A percentile compares a stretch with the other conserved stretches of the same genome.
Evolutionary conservation across 805 yeast species (phyloP).

Genomic region (Barnettozyma botsteinii): DNA sequence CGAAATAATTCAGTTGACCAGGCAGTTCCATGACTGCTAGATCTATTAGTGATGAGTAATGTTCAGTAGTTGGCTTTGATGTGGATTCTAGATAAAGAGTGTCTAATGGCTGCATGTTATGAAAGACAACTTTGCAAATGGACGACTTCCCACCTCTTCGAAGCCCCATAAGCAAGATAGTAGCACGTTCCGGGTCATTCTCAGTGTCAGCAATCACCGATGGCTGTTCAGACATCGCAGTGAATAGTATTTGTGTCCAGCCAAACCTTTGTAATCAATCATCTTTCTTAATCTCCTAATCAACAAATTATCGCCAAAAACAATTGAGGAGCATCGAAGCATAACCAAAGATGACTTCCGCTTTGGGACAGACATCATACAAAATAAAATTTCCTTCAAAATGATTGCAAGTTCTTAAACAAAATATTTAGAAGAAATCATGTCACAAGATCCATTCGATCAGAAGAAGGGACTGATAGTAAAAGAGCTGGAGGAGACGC

Average conservation of each 20-base stretch:
- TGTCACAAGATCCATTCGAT: slow-evolving; percentile 46
- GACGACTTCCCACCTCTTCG: slow-evolving; percentile 88
- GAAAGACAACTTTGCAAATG: slow-evolving; percentile 92
- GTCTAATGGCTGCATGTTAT: slow-evolving; percentile 93
- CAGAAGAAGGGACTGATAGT: slow-evolving; percentile 58
- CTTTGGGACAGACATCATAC: not conserved
- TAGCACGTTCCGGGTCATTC: slow-evolving; percentile 58
- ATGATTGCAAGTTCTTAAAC: too few relatives aligned
- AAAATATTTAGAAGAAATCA: too few relatives aligned
- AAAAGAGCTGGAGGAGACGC: slow-evolving; percentile 42
- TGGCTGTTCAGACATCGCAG: slow-evolving; percentile 7
- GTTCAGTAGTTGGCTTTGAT: slow-evolving; percentile 80
- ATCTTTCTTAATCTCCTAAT: too few relatives aligned
- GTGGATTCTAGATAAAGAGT: slow-evolving; percentile 88
- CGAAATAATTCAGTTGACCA: slow-evolving; percentile 86
- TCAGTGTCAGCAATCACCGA: slow-evolving; percentile 21
- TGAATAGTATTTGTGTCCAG: not conserved
- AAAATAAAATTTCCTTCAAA: not conserved
- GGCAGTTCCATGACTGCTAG: slow-evolving; percentile 91
- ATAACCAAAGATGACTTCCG: too few relatives aligned
- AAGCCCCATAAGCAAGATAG: slow-evolving; percentile 81
- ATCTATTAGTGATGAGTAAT: slow-evolving; percentile 77
- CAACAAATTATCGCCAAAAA: too few relatives aligned
- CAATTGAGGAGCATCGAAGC: too few relatives aligned
- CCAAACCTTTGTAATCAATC: not conserved